Conservation (phyloP, 2,329 filamentous ascomycete species). For the Aspergillus latus region DNA sequence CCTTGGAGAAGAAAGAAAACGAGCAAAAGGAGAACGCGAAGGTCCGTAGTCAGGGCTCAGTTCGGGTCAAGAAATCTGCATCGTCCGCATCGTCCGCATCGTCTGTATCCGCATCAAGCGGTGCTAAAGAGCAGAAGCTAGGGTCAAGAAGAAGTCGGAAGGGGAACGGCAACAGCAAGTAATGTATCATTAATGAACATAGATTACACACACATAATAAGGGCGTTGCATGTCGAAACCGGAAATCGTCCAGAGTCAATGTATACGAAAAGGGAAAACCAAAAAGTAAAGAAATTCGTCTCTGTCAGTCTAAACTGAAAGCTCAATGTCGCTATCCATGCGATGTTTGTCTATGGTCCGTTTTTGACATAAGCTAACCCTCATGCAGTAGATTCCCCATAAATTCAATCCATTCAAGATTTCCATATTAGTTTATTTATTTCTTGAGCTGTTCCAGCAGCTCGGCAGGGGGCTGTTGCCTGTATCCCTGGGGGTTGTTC, state of each 20-base stretch:
- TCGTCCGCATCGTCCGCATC: constrained; percentile 1
- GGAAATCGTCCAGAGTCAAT: not conserved
- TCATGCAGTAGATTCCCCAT: constrained; percentile 1
- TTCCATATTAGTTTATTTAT: constrained; percentile 21
- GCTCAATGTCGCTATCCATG: constrained; percentile 8
- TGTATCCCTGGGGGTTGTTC: constrained; percentile 95
- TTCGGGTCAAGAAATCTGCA: not conserved
- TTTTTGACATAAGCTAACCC: constrained; percentile 4
- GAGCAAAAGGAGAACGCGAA: constrained; percentile 31
- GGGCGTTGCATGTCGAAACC: not conserved
- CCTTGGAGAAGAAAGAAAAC: constrained; percentile 56
- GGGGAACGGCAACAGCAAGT: constrained; percentile 19
- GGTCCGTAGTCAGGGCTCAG: constrained; percentile 9
- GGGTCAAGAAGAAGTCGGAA: constrained; percentile 45
- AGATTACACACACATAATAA: not conserved
- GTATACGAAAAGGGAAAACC: not conserved
- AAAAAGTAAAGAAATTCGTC: constrained; percentile 37
- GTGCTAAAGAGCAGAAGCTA: constrained; percentile 31
- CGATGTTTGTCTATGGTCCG: constrained; percentile 2
- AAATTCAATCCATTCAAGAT: not conserved
- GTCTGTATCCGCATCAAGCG: constrained; percentile 4
- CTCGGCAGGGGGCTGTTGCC: constrained; percentile 82
- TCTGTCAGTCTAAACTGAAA: constrained; percentile 29
- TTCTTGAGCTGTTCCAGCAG: constrained; percentile 61
- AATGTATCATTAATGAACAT: constrained; percentile 6